These are phyloP conservation scores for Kappamyces sp. DNA, from an alignment of 192 early-diverging fungal genomes.

Conservation along the genomic window DNA sequence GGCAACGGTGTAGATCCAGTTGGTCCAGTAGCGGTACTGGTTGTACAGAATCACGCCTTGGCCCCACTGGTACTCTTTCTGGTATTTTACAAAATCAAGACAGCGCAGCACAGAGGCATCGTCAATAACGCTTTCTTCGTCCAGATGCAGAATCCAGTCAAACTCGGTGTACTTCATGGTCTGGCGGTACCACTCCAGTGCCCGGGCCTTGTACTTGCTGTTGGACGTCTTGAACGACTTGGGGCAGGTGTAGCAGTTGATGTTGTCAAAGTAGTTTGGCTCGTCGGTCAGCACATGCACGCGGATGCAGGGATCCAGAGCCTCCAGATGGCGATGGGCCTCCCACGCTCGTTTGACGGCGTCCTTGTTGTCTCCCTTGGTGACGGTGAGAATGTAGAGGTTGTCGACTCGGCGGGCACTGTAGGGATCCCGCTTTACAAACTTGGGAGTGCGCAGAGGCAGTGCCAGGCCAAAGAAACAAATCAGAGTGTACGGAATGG, in stretches of 20 bases:
- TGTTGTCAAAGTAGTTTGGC: constrained; percentile 47
- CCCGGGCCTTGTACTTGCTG: constrained; percentile 53
- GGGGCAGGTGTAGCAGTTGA: constrained; percentile 58
- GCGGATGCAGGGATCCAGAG: constrained; percentile 44
- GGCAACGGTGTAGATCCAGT: constrained; percentile 52
- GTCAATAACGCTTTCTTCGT: constrained; percentile 54
- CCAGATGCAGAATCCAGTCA: constrained; percentile 56
- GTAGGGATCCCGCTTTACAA: constrained; percentile 9
- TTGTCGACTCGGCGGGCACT: constrained; percentile 41
- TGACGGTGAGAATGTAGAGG: constrained; percentile 54
- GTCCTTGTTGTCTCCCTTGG: constrained; percentile 49
- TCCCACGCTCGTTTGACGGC: constrained; percentile 50
- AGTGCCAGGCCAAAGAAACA: constrained; percentile 22
- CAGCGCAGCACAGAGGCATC: constrained; percentile 34
- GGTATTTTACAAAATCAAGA: constrained; percentile 44
- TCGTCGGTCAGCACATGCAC: constrained; percentile 57
- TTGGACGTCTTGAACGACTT: constrained; percentile 31
- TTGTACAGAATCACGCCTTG: constrained; percentile 55
- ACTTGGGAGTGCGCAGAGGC: constrained; percentile 26
- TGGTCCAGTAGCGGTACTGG: constrained; percentile 53
- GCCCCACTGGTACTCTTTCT: constrained; percentile 43
- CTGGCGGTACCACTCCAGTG: constrained; percentile 55
- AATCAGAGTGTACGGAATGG: constrained; percentile 25
- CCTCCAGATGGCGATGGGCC: constrained; percentile 48
- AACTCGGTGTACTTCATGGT: constrained; percentile 46